These are phyloP conservation scores for Cichorium intybus DNA, from an alignment of 140 eudicot genomes.

Conservation along the genomic window DNA sequence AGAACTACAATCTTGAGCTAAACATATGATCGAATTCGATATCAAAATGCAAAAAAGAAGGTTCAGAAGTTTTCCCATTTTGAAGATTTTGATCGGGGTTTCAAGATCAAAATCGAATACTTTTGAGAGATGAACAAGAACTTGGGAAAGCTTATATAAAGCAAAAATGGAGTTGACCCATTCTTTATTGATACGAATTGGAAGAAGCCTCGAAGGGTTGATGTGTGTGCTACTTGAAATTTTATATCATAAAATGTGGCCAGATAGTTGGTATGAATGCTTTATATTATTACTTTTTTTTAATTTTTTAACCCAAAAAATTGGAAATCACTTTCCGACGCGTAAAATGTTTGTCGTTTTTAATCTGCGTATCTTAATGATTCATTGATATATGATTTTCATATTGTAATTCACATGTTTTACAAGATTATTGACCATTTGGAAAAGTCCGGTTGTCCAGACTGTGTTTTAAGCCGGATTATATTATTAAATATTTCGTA, in stretches of 20 bases:
- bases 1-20: conserved; percentile 13
- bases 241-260: neutral
- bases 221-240: conserved; percentile 5
- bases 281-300: neutral
- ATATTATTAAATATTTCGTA: no score
- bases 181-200: conserved; percentile 19
- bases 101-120: conserved; percentile 13
- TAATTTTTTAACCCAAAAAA: neutral
- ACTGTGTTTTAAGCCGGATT: neutral
- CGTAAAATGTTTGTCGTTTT: conserved; percentile 5
- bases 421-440: neutral
- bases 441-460: no score
- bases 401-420: neutral
- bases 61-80: conserved; percentile 23
- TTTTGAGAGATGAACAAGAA: neutral
- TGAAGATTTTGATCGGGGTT: neutral
- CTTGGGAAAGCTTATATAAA: conserved; percentile 10
- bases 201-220: conserved; percentile 19
- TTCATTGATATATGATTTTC: neutral
- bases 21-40: conserved; percentile 12
- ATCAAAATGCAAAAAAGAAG: conserved; percentile 13
- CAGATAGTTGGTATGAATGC: conserved; percentile 6
- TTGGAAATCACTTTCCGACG: conserved; percentile 2
- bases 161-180: conserved; percentile 14
- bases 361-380: neutral